phyloP scores from a whole-genome alignment of 2,329 filamentous ascomycete species.

The Dendrostoma leiphaemia region DNA sequence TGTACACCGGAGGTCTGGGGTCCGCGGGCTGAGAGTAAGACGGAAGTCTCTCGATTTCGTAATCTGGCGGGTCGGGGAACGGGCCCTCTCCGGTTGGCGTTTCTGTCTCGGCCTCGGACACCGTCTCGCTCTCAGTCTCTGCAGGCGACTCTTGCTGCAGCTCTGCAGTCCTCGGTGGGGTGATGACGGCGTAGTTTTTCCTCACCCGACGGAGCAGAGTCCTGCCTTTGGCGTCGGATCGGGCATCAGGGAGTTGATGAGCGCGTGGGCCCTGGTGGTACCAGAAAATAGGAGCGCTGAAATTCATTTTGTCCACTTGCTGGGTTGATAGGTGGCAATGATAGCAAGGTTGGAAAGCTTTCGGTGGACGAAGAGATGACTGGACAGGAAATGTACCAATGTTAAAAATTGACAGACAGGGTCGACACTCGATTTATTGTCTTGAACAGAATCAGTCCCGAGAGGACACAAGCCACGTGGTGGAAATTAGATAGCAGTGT shows the following conservation, averaged over 20 bases:
- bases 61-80: neutral
- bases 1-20: conserved; percentile 2
- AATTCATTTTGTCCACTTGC: neutral
- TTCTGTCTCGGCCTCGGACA: neutral
- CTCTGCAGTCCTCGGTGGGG: neutral
- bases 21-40: neutral
- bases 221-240: conserved; percentile 3
- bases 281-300: conserved; percentile 6
- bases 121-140: neutral
- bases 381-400: no score
- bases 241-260: conserved; percentile 4
- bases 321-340: neutral
- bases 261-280: neutral
- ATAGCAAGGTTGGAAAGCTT: no score
- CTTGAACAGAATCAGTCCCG: no score
- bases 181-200: neutral
- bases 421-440: no score
- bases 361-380: no score
- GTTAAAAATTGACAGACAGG: no score
- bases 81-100: neutral
- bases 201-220: conserved; percentile 7
- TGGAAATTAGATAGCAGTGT: no score
- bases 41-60: neutral
- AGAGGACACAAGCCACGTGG: no score
- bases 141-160: neutral